Base-by-base conservation (phyloP, 2,329 filamentous ascomycete genomes). In the Berkeleyomyces rouxiae region DNA sequence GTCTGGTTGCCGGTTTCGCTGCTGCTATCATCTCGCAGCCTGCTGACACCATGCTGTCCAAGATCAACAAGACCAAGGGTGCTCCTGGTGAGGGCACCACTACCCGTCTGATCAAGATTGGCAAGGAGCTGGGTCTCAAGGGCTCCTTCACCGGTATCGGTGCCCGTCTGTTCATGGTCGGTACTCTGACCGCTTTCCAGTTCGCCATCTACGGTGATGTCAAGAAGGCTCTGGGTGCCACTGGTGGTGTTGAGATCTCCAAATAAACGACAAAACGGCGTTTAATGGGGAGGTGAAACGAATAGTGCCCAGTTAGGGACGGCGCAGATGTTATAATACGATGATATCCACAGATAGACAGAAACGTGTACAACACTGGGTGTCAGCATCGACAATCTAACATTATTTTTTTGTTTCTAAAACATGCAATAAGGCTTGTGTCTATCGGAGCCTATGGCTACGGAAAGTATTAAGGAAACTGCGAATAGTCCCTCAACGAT, bases 51-150 rank as follows among this genome's bases (percentile, higher is more conserved):
- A 95, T 95, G 89, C 85, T 95, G 67, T 87, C 83, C 78, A 93
- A 92, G 84, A 93, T 95, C 82, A 95, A 95, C 87, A 93, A 93
- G 87, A 89, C 87, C 77, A 85, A 89, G 80, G 89, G 88, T 77
- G 79, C 84, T 66, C 88, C 89, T 68, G 89, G 89, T 80, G 88
- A 95, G 80, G 84, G 89, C 71, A 93, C 87, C 70, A 82, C 82
- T 73, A 81, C 79, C 74, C 86, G 89, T 75, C 78, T 95, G 71
- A 79, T 92, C 80, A 93, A 93, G 85, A 95, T 95, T 71, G 88
- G 78, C 69, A 87, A 85, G 77, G 88, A 95, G 78, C 86, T 95
- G 70, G 89, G 89, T 72, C 66, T 95, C 74, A 80, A 79, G 69
- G 89, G 89, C 69, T 87, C 82, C 63, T 95, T 85, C 79, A 78